Conservation (phyloP, 106 monocot species). For the Dendrobium catenatum region DNA sequence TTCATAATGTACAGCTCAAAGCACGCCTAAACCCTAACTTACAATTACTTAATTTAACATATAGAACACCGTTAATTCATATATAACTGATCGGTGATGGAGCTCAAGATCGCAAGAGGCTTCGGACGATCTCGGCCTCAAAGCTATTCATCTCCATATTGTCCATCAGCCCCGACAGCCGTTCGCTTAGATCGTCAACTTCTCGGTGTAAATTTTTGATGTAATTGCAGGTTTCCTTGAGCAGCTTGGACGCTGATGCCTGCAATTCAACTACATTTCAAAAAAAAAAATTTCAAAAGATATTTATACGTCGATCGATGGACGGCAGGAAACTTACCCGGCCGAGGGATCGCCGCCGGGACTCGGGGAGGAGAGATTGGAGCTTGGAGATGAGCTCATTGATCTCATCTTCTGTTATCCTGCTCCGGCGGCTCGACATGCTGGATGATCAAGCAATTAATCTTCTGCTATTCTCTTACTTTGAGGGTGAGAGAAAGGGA, state of each 20-base stretch:
- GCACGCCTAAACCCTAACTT: too few relatives aligned
- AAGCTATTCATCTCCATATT: constrained; percentile 63
- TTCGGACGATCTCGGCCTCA: constrained; percentile 74
- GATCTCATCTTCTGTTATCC: constrained; percentile 66
- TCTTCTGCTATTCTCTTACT: neutral
- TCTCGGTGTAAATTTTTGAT: constrained; percentile 84
- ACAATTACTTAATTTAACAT: too few relatives aligned
- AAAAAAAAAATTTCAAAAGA: too few relatives aligned
- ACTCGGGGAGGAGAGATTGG: constrained; percentile 60
- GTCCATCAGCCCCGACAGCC: constrained; percentile 60
- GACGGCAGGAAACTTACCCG: constrained; percentile 22
- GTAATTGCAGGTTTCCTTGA: constrained; percentile 94
- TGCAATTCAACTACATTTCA: constrained; percentile 8
- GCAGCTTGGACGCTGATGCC: constrained; percentile 63
- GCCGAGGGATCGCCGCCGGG: constrained; percentile 39
- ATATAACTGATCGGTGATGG: too few relatives aligned
- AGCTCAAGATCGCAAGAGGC: constrained; percentile 35
- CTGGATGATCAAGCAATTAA: neutral
- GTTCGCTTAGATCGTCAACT: constrained; percentile 83
- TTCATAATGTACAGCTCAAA: too few relatives aligned
- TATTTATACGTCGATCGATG: too few relatives aligned
- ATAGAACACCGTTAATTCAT: too few relatives aligned
- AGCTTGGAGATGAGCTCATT: constrained; percentile 77
- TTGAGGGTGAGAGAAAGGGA: constrained; percentile 15
- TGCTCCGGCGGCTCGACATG: constrained; percentile 39